These are phyloP conservation scores for Oemleria cerasiformis DNA, from an alignment of 306 rosid genomes.

Conservation along the genomic window DNA sequence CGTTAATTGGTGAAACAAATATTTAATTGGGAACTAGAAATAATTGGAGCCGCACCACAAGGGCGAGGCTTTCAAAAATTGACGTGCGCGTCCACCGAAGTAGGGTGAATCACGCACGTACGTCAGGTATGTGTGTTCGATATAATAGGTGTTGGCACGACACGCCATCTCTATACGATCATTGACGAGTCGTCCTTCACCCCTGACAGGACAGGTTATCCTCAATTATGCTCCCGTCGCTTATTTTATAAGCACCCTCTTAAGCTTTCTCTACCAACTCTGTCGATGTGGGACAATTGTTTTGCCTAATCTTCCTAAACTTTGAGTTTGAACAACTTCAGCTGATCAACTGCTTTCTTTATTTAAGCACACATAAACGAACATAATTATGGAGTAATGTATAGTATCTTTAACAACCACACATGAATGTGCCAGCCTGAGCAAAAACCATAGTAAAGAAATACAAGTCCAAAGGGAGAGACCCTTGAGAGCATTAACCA, in stretches of 20 bases:
- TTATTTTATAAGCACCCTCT: neutral
- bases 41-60: neutral
- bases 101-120: constrained; percentile 51
- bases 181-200: constrained; percentile 60
- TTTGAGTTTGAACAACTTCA: neutral
- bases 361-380: neutral
- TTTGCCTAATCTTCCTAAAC: neutral
- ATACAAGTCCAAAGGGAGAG: too few species aligned
- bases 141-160: constrained; percentile 59
- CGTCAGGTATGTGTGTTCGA: constrained; percentile 31
- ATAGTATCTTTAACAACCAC: too few species aligned
- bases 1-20: too few species aligned
- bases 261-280: neutral
- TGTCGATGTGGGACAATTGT: neutral
- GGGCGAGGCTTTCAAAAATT: constrained; percentile 65
- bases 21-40: neutral
- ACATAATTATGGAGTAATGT: too few species aligned
- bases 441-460: too few species aligned
- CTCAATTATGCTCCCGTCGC: rapidly evolving
- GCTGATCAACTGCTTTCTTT: too few species aligned
- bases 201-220: constrained; percentile 64
- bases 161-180: constrained; percentile 72
- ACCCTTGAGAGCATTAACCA: too few species aligned
- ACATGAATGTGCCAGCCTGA: too few species aligned
- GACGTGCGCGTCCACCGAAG: constrained; percentile 65